Base-by-base conservation (phyloP, 2,329 filamentous ascomycete genomes). In the Neoscytalidium dimidiatum region DNA sequence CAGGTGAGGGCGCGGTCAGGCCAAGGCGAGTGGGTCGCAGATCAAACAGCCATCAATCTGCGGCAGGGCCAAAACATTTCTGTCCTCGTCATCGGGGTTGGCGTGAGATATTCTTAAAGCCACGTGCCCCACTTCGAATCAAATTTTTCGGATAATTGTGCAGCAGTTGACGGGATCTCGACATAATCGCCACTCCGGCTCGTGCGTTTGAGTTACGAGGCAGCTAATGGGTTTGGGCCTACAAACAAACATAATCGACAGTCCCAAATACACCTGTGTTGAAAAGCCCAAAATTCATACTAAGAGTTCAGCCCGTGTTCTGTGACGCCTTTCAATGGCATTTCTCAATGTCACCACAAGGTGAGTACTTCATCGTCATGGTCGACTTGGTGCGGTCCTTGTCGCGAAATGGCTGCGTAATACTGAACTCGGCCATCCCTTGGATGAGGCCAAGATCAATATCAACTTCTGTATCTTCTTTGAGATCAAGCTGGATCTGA, bases 271-370 rank as follows among this genome's bases (percentile, higher is more conserved):
- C 70, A 83, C 83, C 58, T 84, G 86, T 11, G 78, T 88, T 41
- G 86, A 89, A 71, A 88, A 88, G 77, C 86, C 85, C 51, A 88
- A 88, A 71, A 87, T 86, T 9, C 81, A 86, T 44, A 84, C 87
- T 9, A 86, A 86, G n/a, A 44, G 14, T n/a, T 26, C 35, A 69
- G 66, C 70, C 80, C 61, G 82, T 88, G 78, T 89, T 88, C 71
- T 75, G 81, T 44, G 75, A 75, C 11, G 81, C 81, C 0, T 84
- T 84, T 74, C 81, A 83, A 69, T 83, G 80, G 80, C 81, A 83
- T 66, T 78, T 78, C 53, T 80, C 80, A 0, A 73, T 71, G 0
- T 81, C 81, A 0, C 69, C 68, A 0, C 66, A 72, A 68, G 86
- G 85, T 0, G 78, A 79, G 69, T 84, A 85, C 73, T 76, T 86